Conservation (phyloP, 768 basidiomycete species). For the Russula virescens region DNA sequence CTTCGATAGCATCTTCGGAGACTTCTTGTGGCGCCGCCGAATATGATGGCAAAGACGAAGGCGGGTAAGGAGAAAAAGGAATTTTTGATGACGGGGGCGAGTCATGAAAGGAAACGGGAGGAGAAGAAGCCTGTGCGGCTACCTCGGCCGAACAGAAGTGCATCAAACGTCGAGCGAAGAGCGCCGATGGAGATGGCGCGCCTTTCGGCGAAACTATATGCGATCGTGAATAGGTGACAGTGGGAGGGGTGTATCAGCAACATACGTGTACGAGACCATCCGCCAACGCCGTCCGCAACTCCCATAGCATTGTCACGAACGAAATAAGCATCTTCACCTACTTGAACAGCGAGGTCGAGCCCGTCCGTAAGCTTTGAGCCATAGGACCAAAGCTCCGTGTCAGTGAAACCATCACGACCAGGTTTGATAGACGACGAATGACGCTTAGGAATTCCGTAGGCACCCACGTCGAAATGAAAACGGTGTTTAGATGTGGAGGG, state of each 20-base stretch:
- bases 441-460: slow-evolving; percentile 79
- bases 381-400: slow-evolving; percentile 16
- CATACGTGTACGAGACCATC: slow-evolving; percentile 58
- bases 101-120: slow-evolving; percentile 17
- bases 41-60: background rate
- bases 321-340: slow-evolving; percentile 93
- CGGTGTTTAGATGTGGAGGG: slow-evolving; percentile 32
- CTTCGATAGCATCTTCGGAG: slow-evolving; percentile 44
- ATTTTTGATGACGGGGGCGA: background rate
- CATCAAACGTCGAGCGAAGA: slow-evolving; percentile 78
- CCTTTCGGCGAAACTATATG: slow-evolving; percentile 13
- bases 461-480: slow-evolving; percentile 66
- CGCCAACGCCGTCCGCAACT: slow-evolving; percentile 93
- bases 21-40: slow-evolving; percentile 38
- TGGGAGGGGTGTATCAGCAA: slow-evolving; percentile 11
- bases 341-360: slow-evolving; percentile 57
- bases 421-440: slow-evolving; percentile 17
- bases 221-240: background rate
- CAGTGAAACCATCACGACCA: slow-evolving; percentile 26
- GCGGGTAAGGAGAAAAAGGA: background rate
- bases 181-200: slow-evolving; percentile 39
- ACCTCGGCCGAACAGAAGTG: slow-evolving; percentile 73
- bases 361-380: slow-evolving; percentile 29
- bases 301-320: slow-evolving; percentile 81
- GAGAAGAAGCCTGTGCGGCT: slow-evolving; percentile 28